Evolutionary conservation across 305 asterid species (phyloP).

Genomic region (Solanum chacoense): DNA sequence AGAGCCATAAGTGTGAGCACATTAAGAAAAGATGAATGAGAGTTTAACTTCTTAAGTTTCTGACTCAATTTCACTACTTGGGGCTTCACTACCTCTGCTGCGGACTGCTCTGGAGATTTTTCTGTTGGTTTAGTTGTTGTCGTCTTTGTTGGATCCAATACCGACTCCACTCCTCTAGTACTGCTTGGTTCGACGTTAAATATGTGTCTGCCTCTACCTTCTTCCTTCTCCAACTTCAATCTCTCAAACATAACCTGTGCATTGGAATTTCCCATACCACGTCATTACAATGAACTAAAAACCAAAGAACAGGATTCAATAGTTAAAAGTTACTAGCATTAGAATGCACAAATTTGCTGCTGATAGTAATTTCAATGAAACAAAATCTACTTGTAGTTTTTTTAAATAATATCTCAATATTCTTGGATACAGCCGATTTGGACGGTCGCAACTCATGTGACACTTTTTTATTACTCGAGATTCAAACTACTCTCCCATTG

Average conservation of each 20-base stretch:
- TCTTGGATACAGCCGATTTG: neutral
- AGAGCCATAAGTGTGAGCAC: slow-evolving; percentile 11
- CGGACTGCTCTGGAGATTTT: neutral
- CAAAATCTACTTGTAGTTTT: no score
- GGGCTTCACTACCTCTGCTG: neutral
- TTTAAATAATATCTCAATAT: no score
- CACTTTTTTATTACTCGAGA: neutral
- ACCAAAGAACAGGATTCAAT: neutral
- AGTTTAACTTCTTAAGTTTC: slow-evolving; percentile 8
- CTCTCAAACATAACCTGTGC: slow-evolving; percentile 21
- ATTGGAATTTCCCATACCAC: neutral
- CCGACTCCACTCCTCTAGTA: neutral
- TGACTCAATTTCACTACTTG: slow-evolving; percentile 3
- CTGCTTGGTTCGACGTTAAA: neutral
- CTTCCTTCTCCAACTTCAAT: slow-evolving; percentile 27
- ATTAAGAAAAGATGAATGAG: slow-evolving; percentile 17
- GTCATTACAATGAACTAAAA: neutral
- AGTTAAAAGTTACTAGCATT: no score
- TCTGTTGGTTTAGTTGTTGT: neutral
- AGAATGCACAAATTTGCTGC: no score
- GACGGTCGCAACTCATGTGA: neutral
- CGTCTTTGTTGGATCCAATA: neutral
- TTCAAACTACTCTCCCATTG: no score
- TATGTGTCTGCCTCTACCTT: neutral
- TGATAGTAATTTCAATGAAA: no score